These are phyloP conservation scores for Flaveria robusta DNA, from an alignment of 129 eudicot genomes.

Conservation along the genomic window DNA sequence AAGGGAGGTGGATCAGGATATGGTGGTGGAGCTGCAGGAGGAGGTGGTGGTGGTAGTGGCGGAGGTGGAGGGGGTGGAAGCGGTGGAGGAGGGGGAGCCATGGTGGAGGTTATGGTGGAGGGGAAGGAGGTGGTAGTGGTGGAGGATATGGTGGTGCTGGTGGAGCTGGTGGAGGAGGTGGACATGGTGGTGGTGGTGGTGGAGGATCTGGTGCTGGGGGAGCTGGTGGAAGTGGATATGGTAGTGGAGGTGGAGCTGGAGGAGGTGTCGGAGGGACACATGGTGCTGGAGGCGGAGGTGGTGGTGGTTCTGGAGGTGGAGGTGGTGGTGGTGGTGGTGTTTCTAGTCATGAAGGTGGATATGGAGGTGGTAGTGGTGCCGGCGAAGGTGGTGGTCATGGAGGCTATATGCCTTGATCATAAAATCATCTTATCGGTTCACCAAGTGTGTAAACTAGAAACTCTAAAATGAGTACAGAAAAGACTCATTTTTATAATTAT, in stretches of 20 bases:
- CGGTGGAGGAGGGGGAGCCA: conserved; percentile 41
- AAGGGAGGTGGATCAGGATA: conserved; percentile 43
- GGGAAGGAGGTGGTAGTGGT: conserved; percentile 53
- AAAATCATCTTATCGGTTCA: background rate
- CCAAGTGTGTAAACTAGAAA: background rate
- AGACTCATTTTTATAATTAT: conserved; percentile 20
- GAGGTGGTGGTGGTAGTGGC: conserved; percentile 44
- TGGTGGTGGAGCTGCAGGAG: conserved; percentile 47
- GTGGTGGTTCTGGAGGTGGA: conserved; percentile 59
- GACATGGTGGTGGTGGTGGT: conserved; percentile 51
- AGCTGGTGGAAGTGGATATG: conserved; percentile 47
- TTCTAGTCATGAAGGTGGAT: conserved; percentile 50
- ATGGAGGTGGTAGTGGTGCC: conserved; percentile 47
- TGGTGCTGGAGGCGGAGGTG: conserved; percentile 51
- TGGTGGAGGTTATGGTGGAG: conserved; percentile 45
- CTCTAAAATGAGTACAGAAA: conserved; percentile 33
- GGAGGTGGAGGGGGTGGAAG: conserved; percentile 47
- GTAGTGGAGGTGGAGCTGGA: conserved; percentile 56
- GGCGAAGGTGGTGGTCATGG: conserved; percentile 64
- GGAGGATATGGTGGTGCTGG: conserved; percentile 50
- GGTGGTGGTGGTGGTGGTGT: conserved; percentile 54
- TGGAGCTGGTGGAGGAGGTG: conserved; percentile 43
- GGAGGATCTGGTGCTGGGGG: conserved; percentile 51
- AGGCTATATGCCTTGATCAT: conserved; percentile 56
- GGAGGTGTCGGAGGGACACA: conserved; percentile 43